Base-by-base conservation (phyloP, 2,329 filamentous ascomycete species). In the Calonectria montana region DNA sequence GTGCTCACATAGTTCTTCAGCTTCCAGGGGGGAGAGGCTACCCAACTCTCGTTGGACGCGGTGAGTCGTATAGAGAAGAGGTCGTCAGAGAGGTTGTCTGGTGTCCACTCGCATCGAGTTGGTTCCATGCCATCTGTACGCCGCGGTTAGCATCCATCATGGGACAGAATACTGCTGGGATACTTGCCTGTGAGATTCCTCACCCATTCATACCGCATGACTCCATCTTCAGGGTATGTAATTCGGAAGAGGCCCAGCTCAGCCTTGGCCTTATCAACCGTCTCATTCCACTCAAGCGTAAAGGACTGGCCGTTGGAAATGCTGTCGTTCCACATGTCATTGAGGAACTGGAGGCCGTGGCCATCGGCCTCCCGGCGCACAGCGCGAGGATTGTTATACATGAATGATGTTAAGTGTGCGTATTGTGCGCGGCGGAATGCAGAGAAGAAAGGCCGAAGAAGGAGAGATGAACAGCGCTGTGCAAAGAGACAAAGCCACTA, bases 241-340 rank as follows among this genome's bases (percentile, higher is more conserved):
- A 83, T 71, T 55, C 75, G 77, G 74, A 81, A 82, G 7, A 83
- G 72, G 3, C 77, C 78, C 57, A 83, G 76, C n/a, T 77, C 62
- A 29, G 75, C 75, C 25, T 69, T 67, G 4, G 62, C 62, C 21
- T 71, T 72, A 21, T 71, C 71, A 15, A 82, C 59, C 3, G 77
- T 79, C 55, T 79, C 74, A 71, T 83, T 82, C 81, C 81, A 83
- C 31, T 69, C 67, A 50, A 83, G 70, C 3, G 73, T 78, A 65
- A 81, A 81, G 2, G 70, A 69, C 35, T 77, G 70, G n/a, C 77
- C 80, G 55, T 82, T 82, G 31, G 78, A 75, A 13, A 83, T 82
- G 68, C 77, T 83, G 18, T 79, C 78, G 74, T 83, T 83, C 80
- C 81, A 83, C 21, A 79, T 75, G 37, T 80, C 76, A 67, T 83